Evolutionary conservation across 1,284 basidiomycete genomes (phyloP).

Genomic region (Anthracocystis setariae): DNA sequence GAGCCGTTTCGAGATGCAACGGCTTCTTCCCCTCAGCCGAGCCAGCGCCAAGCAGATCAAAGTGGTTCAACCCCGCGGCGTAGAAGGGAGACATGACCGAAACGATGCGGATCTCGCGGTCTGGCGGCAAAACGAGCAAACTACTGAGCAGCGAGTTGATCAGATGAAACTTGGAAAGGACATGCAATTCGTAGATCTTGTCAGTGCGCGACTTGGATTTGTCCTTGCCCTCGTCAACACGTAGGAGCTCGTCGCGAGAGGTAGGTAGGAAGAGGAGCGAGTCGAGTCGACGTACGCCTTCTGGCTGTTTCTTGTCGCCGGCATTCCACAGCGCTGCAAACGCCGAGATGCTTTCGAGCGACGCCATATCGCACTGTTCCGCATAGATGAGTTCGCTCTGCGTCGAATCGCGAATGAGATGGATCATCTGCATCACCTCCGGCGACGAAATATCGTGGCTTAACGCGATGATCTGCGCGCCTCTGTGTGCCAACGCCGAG

Average conservation of each 20-base stretch:
- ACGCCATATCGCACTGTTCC: constrained; percentile 58
- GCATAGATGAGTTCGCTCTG: constrained; percentile 60
- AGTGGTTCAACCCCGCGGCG: constrained; percentile 50
- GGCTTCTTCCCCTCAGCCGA: background rate
- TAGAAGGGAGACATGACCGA: constrained; percentile 59
- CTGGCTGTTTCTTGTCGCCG: constrained; percentile 40
- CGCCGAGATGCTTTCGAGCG: constrained; percentile 34
- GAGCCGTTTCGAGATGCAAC: background rate
- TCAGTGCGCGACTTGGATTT: background rate
- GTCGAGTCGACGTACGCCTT: constrained; percentile 27
- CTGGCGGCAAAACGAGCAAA: constrained; percentile 52
- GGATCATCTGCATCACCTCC: constrained; percentile 46
- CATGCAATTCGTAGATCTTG: constrained; percentile 40
- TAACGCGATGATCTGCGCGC: constrained; percentile 59
- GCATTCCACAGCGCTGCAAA: constrained; percentile 58
- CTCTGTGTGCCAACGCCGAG: constrained; percentile 53
- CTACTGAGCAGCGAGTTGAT: constrained; percentile 56
- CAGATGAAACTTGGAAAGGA: constrained; percentile 56
- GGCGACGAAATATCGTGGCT: constrained; percentile 33
- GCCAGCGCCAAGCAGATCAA: constrained; percentile 23
- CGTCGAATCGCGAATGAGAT: constrained; percentile 57
- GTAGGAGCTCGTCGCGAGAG: constrained; percentile 2
- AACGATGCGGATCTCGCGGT: constrained; percentile 59
- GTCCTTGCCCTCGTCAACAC: background rate
- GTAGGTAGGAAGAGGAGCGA: constrained; percentile 31